Percentiles rank a stretch among this genome's conserved stretches.
Conservation (phyloP, 2,329 filamentous ascomycete genomes). For the Iodosphaeria phyllophila region DNA sequence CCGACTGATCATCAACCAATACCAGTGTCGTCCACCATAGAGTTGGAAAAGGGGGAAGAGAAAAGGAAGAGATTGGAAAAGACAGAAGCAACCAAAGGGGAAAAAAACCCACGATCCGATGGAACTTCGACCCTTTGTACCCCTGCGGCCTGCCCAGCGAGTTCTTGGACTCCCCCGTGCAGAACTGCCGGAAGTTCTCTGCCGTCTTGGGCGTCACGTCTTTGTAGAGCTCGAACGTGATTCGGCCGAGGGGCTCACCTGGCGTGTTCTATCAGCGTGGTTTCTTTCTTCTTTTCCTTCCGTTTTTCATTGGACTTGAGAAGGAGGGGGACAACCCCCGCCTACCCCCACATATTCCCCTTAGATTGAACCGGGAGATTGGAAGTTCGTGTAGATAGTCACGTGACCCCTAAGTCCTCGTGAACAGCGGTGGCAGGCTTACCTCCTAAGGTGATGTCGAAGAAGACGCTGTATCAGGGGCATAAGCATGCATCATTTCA, state of each 20-base stretch:
- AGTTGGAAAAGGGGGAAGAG: too few species aligned
- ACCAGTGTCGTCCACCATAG: too few species aligned
- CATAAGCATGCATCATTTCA: too few species aligned
- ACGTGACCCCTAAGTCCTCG: slow-evolving; percentile 8
- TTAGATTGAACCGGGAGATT: background rate
- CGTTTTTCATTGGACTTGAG: too few species aligned
- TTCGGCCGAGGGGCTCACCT: slow-evolving; percentile 74
- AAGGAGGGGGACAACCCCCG: too few species aligned
- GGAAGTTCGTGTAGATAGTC: slow-evolving; percentile 3
- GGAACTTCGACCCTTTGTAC: slow-evolving; percentile 89
- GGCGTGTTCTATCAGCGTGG: too few species aligned
- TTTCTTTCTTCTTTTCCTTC: too few species aligned
- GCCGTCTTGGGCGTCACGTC: slow-evolving; percentile 72
- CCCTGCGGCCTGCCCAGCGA: slow-evolving; percentile 62
- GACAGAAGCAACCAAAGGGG: slow-evolving; percentile 1
- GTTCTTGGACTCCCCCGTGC: slow-evolving; percentile 81
- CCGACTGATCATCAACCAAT: too few species aligned
- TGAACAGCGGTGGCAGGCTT: slow-evolving; percentile 14
- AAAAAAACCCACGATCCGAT: slow-evolving; percentile 70
- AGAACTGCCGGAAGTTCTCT: slow-evolving; percentile 95
- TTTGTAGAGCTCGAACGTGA: slow-evolving; percentile 82
- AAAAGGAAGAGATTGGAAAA: slow-evolving; percentile 2
- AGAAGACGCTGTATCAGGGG: slow-evolving; percentile 46
- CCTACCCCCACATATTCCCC: too few species aligned
- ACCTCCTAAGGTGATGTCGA: slow-evolving; percentile 67